These are phyloP conservation scores for Endoconidiophora polonica DNA, from an alignment of 2,329 filamentous ascomycete species.

Conservation along the genomic window DNA sequence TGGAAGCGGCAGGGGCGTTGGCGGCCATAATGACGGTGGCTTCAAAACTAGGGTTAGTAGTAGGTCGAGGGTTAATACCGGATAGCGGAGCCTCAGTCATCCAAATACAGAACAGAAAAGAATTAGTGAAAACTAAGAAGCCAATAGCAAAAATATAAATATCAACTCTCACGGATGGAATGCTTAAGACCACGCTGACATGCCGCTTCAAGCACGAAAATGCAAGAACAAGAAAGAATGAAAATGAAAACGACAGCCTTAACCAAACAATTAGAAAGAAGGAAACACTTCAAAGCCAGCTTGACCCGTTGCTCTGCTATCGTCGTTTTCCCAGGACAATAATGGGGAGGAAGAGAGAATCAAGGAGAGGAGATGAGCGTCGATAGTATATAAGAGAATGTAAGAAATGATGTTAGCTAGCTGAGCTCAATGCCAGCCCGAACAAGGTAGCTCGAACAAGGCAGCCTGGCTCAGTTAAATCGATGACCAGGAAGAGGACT, in stretches of 20 bases:
- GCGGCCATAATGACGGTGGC: not conserved
- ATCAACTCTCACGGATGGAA: not conserved
- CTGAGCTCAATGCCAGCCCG: not conserved
- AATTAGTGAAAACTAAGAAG: not conserved
- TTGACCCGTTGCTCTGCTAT: not conserved
- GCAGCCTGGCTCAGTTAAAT: not conserved
- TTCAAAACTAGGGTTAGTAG: conserved; percentile 7
- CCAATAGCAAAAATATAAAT: not conserved
- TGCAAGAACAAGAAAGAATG: not conserved
- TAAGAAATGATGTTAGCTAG: too few relatives aligned
- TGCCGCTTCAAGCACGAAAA: not conserved
- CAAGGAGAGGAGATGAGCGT: too few relatives aligned
- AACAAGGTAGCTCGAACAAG: not conserved
- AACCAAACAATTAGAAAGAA: not conserved
- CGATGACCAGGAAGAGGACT: not conserved
- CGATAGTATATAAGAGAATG: too few relatives aligned
- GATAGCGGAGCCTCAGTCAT: conserved; percentile 11
- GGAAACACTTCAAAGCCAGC: too few relatives aligned
- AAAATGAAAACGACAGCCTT: not conserved
- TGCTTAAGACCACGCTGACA: not conserved
- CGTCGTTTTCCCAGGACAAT: not conserved
- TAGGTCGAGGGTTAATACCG: conserved; percentile 1
- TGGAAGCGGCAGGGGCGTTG: not conserved
- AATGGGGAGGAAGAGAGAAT: too few relatives aligned
- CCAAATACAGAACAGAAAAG: not conserved